Conservation (phyloP, 179 eudicot genomes). For the Nepenthes alata region DNA sequence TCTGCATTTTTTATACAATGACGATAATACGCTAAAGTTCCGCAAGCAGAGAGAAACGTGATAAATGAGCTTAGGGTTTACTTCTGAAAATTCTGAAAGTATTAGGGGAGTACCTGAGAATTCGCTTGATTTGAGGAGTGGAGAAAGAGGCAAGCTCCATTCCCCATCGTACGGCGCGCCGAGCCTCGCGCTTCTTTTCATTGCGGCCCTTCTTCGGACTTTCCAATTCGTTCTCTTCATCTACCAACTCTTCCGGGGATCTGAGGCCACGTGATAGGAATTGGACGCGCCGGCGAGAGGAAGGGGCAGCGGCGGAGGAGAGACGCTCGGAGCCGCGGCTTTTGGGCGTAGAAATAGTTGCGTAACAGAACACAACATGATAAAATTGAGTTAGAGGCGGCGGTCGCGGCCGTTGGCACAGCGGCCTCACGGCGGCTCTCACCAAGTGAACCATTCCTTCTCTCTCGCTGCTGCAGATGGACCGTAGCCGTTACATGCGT, state of each 20-base stretch:
- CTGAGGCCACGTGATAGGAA: conserved; percentile 29
- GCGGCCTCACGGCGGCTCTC: conserved; percentile 11
- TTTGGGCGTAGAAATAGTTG: conserved; percentile 9
- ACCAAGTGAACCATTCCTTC: conserved; percentile 13
- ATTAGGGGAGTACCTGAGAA: conserved; percentile 34
- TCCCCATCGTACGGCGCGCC: conserved; percentile 55
- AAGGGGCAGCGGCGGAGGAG: conserved; percentile 8
- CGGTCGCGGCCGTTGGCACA: conserved; percentile 7
- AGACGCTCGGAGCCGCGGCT: conserved; percentile 7
- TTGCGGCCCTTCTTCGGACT: conserved; percentile 44
- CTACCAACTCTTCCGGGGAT: conserved; percentile 11
- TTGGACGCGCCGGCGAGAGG: conserved; percentile 16
- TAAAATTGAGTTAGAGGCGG: not conserved
- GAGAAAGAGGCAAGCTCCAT: conserved; percentile 63
- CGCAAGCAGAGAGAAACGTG: too few species aligned
- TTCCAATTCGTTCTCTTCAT: conserved; percentile 13
- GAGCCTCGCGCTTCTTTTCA: conserved; percentile 70
- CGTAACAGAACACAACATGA: conserved; percentile 2
- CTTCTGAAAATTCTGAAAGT: not conserved
- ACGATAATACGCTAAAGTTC: not conserved
- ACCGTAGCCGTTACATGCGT: too few species aligned
- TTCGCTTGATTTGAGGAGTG: conserved; percentile 57
- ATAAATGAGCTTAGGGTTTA: too few species aligned
- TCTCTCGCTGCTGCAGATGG: too few species aligned
- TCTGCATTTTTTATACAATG: conserved; percentile 23